phyloP scores from a whole-genome alignment of 2,329 filamentous ascomycete genomes.

The Aspergillus candidus region DNA sequence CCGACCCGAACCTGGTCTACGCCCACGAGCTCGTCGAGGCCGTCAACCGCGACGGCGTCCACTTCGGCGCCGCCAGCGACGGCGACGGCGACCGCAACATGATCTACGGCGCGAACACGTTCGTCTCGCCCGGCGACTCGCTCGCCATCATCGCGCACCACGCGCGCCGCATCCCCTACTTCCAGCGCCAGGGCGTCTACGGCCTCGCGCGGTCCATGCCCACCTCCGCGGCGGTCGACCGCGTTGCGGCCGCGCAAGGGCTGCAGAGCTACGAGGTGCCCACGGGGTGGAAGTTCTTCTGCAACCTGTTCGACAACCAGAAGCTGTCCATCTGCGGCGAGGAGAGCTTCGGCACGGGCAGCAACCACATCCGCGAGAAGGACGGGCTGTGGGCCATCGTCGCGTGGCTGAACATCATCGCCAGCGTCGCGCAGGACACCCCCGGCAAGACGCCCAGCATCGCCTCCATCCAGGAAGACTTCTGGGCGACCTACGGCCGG shows the following conservation, averaged over 20 bases:
- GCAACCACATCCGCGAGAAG: constrained; percentile 98
- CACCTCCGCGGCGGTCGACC: constrained; percentile 88
- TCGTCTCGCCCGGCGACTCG: constrained; percentile 95
- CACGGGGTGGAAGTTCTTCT: constrained; percentile 99
- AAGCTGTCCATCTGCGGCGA: constrained; percentile 98
- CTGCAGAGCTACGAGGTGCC: constrained; percentile 93
- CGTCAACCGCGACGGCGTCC: constrained; percentile 84
- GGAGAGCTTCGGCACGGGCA: constrained; percentile 95
- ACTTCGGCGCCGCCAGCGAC: constrained; percentile 93
- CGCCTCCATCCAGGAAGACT: constrained; percentile 91
- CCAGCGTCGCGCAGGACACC: constrained; percentile 78
- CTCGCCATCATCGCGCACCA: constrained; percentile 97
- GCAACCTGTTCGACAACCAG: constrained; percentile 84
- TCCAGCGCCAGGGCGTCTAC: constrained; percentile 94
- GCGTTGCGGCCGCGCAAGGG: constrained; percentile 90
- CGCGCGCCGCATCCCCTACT: constrained; percentile 93
- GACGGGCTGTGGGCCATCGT: constrained; percentile 96
- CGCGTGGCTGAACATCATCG: constrained; percentile 98
- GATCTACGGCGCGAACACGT: constrained; percentile 96
- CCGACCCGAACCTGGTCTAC: constrained; percentile 96
- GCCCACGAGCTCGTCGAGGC: constrained; percentile 89
- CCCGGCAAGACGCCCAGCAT: constrained; percentile 81
- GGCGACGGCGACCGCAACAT: constrained; percentile 99
- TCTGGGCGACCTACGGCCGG: constrained; percentile 93
- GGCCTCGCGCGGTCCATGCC: constrained; percentile 97